Evolutionary conservation across 345 rosid species (phyloP), one percentile per base, ranked within the genome.

Genomic region (Pistacia atlantica): DNA sequence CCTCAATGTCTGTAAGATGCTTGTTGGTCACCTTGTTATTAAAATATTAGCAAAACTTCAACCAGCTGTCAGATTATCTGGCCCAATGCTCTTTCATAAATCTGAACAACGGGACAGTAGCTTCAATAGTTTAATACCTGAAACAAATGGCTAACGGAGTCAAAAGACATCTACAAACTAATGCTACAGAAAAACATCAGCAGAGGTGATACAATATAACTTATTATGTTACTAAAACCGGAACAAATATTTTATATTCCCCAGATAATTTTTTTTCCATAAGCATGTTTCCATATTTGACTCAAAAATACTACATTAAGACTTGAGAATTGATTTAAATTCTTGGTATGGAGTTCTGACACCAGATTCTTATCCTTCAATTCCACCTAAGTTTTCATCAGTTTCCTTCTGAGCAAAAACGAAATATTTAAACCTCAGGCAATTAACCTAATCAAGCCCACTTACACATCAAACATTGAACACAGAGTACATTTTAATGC

Each of bases 51-150:
- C 51, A 52, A 71, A 74, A 52, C 55, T 66, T 65, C 79, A 70
- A 60, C 55, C 45, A 72, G 46, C 59, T 8, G 65, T 45, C 65
- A 35, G 10, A 13, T 67, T 55, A 58, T 57, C 57, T 9, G 54
- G 71, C 61, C n/a, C 57, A 57, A n/a, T 46, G 25, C 46, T 73
- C 52, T 45, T 65, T 62, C 81, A 77, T 77, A 46, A 65, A 33
- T 72, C 58, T 58, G 18, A 46, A 77, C 54, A 63, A 65, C 57
- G 45, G 37, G 22, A 69, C 31, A 38, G 65, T 22, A 70, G 22
- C 5, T 31, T 60, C 55, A 62, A 64, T 33, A 49, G 20, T 69
- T 72, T 49, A 63, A 60, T 2, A 35, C 82, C 90, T 84, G 87
- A 48, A 57, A 4, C 71, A 75, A 81, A 66, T 61, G 56, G 76